Base-by-base conservation (phyloP, 208 protist species). In the Strigomonas culicis region DNA sequence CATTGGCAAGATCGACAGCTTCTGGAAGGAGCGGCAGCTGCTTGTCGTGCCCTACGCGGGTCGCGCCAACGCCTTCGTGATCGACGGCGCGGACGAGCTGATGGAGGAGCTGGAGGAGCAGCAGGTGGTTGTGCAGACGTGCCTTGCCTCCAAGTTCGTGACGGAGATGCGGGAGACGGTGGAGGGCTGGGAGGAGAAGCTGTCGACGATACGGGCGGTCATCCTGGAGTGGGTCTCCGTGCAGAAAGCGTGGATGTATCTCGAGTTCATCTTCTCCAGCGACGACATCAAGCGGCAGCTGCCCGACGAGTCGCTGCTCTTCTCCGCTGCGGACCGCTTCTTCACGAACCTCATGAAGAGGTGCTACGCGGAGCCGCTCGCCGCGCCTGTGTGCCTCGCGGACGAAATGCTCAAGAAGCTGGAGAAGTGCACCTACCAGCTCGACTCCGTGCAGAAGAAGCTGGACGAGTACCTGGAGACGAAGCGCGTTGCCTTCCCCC, bases 231-330 rank as follows among this genome's bases (percentile, higher is more conserved):
- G 96, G 95, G 77, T 98, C 27, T 79, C 74, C 4, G 86, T 94
- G 28, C 98, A 99, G 70, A 96, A 94, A 57, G 77, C 77, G 31
- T 99, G 97, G 97, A 94, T 99, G 80, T 98, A 98, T 72, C 79
- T 99, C 21, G 97, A 99, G 68, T 98, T 98, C 66, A 99, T 99
- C 57, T 99, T 99, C 68, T 89, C 85, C 25, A 97, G 90, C 44
- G 91, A 97, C 63, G 97, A 99, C 75, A 99, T 99, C 62, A 97
- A 98, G 74, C 77, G 75, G 1, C 92, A 98, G 66, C 80, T 97
- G 27, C 92, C 88, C 11, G 89, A 94, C 63, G 95, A 98, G 60
- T 85, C 75, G 24, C 69, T 86, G n/a, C 77, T 90, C 24, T 98
- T 97, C 66, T 80, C 63, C 10, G 74, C 69, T 4, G 93, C 98